These are phyloP conservation scores for Fusarium neocosmosporiellum DNA, from an alignment of 2,329 filamentous ascomycete species.

Conservation along the genomic window DNA sequence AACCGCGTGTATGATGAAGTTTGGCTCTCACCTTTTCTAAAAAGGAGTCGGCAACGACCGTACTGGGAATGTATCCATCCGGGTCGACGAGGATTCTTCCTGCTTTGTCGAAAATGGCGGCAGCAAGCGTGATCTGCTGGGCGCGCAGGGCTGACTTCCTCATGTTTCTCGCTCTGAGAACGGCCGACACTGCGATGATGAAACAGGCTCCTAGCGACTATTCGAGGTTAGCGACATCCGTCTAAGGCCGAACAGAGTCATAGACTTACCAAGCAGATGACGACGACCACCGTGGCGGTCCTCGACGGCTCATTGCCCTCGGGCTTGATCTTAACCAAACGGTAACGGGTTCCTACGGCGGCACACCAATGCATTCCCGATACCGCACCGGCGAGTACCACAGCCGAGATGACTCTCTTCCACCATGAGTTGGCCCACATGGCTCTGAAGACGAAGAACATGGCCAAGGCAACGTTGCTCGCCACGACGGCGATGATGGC, in stretches of 20 bases:
- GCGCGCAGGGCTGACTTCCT: slow-evolving; percentile 67
- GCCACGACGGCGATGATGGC: slow-evolving; percentile 78
- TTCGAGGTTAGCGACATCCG: slow-evolving; percentile 1
- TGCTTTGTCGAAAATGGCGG: slow-evolving; percentile 74
- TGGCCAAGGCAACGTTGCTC: slow-evolving; percentile 74
- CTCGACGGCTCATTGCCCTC: slow-evolving; percentile 60
- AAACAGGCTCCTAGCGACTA: slow-evolving; percentile 72
- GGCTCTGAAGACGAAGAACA: slow-evolving; percentile 82
- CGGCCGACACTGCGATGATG: slow-evolving; percentile 65
- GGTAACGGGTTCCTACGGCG: slow-evolving; percentile 76
- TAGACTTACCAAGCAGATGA: slow-evolving; percentile 72
- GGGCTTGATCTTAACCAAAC: slow-evolving; percentile 57
- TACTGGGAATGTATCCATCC: slow-evolving; percentile 75
- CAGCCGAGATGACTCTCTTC: slow-evolving; percentile 75
- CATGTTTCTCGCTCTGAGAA: slow-evolving; percentile 64
- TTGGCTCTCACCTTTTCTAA: slow-evolving; percentile 66
- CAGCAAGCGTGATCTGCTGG: slow-evolving; percentile 68
- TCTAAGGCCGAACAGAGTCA: too few relatives aligned
- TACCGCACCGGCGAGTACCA: slow-evolving; percentile 77
- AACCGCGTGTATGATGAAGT: neutral
- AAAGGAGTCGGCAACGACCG: slow-evolving; percentile 84
- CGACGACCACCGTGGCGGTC: slow-evolving; percentile 77
- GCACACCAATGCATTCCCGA: slow-evolving; percentile 92
- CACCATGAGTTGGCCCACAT: slow-evolving; percentile 84
- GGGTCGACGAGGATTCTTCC: slow-evolving; percentile 76